A percentile compares a stretch with the other conserved stretches of the same genome.
These are phyloP conservation scores for Fusarium brachygibbosum DNA, from an alignment of 2,329 filamentous ascomycete genomes.

Conservation along the genomic window DNA sequence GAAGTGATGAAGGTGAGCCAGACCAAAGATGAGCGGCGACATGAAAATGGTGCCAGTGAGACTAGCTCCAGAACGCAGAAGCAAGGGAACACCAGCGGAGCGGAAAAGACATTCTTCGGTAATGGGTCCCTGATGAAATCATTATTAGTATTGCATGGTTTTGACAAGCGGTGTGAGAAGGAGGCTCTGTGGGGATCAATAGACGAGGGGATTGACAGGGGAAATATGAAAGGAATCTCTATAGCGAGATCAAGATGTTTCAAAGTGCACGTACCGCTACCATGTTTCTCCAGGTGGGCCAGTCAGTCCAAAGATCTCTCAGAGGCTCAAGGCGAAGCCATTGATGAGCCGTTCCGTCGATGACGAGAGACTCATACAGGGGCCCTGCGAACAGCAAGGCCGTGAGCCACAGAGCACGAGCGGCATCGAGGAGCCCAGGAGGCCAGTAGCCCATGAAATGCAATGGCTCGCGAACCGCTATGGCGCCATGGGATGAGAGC, in stretches of 20 bases:
- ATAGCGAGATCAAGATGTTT: conserved; percentile 21
- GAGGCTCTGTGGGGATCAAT: conserved; percentile 41
- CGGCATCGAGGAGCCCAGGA: conserved; percentile 73
- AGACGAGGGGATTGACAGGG: conserved; percentile 29
- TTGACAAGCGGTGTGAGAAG: conserved; percentile 44
- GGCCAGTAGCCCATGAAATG: conserved; percentile 88
- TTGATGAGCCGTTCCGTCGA: conserved; percentile 77
- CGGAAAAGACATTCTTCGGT: conserved; percentile 97
- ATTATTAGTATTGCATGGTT: conserved; percentile 22
- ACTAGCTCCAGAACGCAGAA: conserved; percentile 77
- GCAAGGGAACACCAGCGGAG: conserved; percentile 84
- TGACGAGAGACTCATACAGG: conserved; percentile 81
- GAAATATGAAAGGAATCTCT: conserved; percentile 31
- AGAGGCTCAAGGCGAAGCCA: conserved; percentile 71
- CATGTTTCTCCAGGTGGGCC: conserved; percentile 88
- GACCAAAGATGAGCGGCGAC: conserved; percentile 89
- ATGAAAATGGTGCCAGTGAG: conserved; percentile 77
- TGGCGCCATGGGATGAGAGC: conserved; percentile 68
- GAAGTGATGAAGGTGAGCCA: conserved; percentile 95
- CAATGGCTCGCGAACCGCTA: conserved; percentile 65
- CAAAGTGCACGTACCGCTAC: conserved; percentile 74
- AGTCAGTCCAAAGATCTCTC: conserved; percentile 74
- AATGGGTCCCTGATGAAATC: conserved; percentile 74
- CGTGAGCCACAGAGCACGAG: conserved; percentile 77
- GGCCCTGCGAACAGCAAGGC: conserved; percentile 85